Base-by-base conservation (phyloP, 1,284 basidiomycete species). In the Tylopilus sp. region DNA sequence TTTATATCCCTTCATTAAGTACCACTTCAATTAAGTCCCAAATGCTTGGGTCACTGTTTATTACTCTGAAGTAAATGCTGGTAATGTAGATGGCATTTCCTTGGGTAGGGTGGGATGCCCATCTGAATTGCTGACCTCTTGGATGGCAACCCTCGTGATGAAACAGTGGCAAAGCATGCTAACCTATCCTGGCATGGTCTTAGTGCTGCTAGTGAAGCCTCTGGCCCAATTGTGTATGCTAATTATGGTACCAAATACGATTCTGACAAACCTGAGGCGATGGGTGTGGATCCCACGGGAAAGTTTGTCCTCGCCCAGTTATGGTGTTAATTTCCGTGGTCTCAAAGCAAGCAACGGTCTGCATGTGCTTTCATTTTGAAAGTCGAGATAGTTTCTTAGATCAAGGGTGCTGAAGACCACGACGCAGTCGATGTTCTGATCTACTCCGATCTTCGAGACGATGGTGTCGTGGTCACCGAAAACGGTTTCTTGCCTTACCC, bases 401-500 rank as follows among this genome's bases (percentile, higher is more conserved):
- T 92, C 46, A 80, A 89, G 71, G 80, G 84, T 1, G 92, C 93
- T 2, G 79, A 93, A 59, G 89, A 93, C 55, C 81, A 82, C 4
- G 94, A 94, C 18, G 92, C 84, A 8, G 81, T 71, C 46, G 84
- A 83, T 55, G 71, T 82, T 25, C 67, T 88, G 42, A 94, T 97
- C 59, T 98, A 92, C 71, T 84, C 83, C 13, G 95, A 97, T 69
- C 88, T 89, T 12, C 84, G 83, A 46, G 92, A 97, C 62, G 93
- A 97, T 61, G 92, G 92, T 18, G 78, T 76, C 35, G 84, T 93
- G 28, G 92, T 86, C 2, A 79, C 80, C 18, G 81, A 79, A 51
- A 92, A 95, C 55, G 90, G 89, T 2, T 89, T 84, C 61, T 68
- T 74, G 37, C 73, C 82, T 15, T 90, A 97, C 67, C 96, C 95